Conservation (phyloP, 2,329 filamentous ascomycete species). For the Davidsoniella neocaledoniae region DNA sequence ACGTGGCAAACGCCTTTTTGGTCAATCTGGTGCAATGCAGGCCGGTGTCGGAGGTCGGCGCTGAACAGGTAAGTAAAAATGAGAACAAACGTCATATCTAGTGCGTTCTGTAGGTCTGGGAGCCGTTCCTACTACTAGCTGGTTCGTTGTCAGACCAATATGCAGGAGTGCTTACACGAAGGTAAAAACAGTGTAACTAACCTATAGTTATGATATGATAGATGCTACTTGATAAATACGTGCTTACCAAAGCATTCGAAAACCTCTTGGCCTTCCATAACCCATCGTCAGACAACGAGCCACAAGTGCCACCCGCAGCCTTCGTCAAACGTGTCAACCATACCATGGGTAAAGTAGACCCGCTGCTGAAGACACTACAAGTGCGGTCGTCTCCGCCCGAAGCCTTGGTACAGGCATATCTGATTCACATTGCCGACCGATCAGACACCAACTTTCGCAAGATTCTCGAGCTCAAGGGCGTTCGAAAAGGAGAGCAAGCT, state of each 20-base stretch:
- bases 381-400: slow-evolving; percentile 83
- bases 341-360: slow-evolving; percentile 74
- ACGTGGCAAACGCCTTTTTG: slow-evolving; percentile 64
- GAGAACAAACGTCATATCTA: not conserved
- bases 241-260: slow-evolving; percentile 63
- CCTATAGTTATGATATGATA: slow-evolving; percentile 21
- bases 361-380: slow-evolving; percentile 89
- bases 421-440: slow-evolving; percentile 89
- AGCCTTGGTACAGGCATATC: slow-evolving; percentile 87
- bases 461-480: slow-evolving; percentile 87
- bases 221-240: slow-evolving; percentile 94
- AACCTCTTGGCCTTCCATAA: slow-evolving; percentile 48
- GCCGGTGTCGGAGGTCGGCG: slow-evolving; percentile 83
- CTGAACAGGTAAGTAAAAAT: slow-evolving; percentile 52
- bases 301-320: slow-evolving; percentile 30
- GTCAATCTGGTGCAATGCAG: slow-evolving; percentile 73
- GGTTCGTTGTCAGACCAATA: no score
- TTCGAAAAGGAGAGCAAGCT: slow-evolving; percentile 66
- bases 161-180: no score
- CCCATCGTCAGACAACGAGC: slow-evolving; percentile 14
- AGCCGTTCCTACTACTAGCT: no score
- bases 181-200: slow-evolving; percentile 13
- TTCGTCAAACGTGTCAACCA: slow-evolving; percentile 78
- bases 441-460: slow-evolving; percentile 93
- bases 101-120: no score